These are phyloP conservation scores for Coprinopsis cinerea DNA, from an alignment of 768 basidiomycete genomes.

Conservation along the genomic window DNA sequence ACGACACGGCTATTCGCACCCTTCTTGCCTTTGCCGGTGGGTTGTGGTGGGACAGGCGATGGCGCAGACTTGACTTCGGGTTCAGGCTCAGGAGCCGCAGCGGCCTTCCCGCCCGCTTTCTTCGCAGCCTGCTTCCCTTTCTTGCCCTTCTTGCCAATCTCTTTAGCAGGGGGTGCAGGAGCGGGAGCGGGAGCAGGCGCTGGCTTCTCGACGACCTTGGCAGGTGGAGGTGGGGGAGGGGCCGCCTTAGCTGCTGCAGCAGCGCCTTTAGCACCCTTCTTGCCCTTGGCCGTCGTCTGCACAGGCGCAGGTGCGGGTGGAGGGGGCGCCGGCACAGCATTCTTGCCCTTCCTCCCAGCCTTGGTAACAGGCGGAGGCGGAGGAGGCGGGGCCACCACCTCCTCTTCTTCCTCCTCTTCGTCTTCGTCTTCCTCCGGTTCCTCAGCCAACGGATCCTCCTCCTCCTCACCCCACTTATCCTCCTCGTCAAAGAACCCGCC, in stretches of 20 bases:
- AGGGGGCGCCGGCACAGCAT: no score
- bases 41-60: not conserved
- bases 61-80: not conserved
- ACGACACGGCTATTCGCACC: not conserved
- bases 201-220: not conserved
- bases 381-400: not conserved
- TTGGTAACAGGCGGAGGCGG: not conserved
- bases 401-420: slow-evolving; percentile 5
- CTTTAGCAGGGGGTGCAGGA: not conserved
- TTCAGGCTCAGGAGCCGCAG: no score
- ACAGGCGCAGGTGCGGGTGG: no score
- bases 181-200: no score
- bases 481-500: not conserved
- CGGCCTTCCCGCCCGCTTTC: not conserved
- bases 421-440: not conserved
- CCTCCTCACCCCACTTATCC: no score
- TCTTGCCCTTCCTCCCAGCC: not conserved
- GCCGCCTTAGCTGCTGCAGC: not conserved
- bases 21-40: not conserved
- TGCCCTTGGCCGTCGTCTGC: not conserved
- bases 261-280: not conserved
- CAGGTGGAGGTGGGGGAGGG: not conserved
- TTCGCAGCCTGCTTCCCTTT: not conserved
- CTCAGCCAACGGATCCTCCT: not conserved
- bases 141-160: not conserved